phyloP scores from a whole-genome alignment of 768 basidiomycete species.

The Psilocybe cyanescens region DNA sequence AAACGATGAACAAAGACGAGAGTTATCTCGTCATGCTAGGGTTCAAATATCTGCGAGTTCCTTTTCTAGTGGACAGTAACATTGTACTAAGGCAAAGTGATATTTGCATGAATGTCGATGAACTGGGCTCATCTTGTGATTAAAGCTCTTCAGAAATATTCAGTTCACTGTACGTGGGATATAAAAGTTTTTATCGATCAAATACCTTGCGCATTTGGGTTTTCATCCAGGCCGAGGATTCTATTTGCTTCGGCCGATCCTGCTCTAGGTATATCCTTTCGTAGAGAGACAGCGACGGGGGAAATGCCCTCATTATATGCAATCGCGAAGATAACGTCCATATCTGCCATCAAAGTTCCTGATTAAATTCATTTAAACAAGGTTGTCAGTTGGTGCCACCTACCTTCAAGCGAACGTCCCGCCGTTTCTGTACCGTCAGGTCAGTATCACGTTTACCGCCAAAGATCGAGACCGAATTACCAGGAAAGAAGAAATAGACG shows the following conservation, averaged over 20 bases:
- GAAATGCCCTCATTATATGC: slow-evolving; percentile 48
- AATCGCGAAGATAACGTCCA: slow-evolving; percentile 51
- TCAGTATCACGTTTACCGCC: neutral
- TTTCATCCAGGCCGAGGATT: slow-evolving; percentile 38
- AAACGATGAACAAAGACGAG: slow-evolving; percentile 42
- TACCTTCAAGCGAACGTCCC: slow-evolving; percentile 58
- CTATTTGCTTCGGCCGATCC: slow-evolving; percentile 48
- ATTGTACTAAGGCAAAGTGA: neutral
- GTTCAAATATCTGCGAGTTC: slow-evolving; percentile 21
- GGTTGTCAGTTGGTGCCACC: neutral
- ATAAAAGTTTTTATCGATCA: slow-evolving; percentile 21
- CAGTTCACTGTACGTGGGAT: too few relatives aligned
- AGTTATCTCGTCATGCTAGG: slow-evolving; percentile 38
- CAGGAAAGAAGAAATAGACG: slow-evolving; percentile 62
- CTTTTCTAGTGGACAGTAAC: too few relatives aligned
- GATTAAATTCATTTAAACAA: neutral
- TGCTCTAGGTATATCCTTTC: slow-evolving; percentile 46
- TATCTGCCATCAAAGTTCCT: slow-evolving; percentile 30
- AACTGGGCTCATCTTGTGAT: too few relatives aligned
- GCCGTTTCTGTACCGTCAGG: slow-evolving; percentile 46
- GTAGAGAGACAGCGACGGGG: slow-evolving; percentile 45
- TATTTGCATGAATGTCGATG: too few relatives aligned
- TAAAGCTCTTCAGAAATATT: too few relatives aligned
- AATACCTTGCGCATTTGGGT: slow-evolving; percentile 29
- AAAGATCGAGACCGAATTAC: slow-evolving; percentile 4